Base-by-base conservation (phyloP, 2,329 filamentous ascomycete genomes). In the Botrytis galanthina region DNA sequence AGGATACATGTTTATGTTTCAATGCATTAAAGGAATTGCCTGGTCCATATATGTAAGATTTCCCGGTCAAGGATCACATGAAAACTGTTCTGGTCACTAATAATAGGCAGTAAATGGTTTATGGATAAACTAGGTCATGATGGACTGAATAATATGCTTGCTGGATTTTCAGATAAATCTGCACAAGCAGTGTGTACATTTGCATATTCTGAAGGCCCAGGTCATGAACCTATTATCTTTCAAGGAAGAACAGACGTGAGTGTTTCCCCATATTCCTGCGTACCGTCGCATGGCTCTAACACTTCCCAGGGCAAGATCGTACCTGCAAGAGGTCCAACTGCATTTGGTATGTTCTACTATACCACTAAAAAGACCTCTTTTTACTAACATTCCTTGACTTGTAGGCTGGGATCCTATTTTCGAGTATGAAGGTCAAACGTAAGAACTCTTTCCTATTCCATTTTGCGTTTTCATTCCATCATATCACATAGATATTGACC, bases 401-500 rank as follows among this genome's bases (percentile, higher is more conserved):
- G n/a, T 76, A 97, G 95, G 95, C 63, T 99, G 96, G 96, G 96
- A 99, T 82, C 90, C 96, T 3, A 92, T 97, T 76, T 99, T 99
- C 79, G 96, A 99, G 84, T 95, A 97, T 78, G 88, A 97, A 76
- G 95, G 95, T 60, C 86, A 93, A 83, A 99, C 96, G 85, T 81
- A 77, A 68, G 54, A 70, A 61, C 57, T 51, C 48, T 29, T 22
- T 57, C 64, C 67, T 51, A 46, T 76, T 78, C n/a, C 77, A 51
- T 32, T 42, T 57, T 68, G 29, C 16, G 18, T 42, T 18, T 39
- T 37, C 16, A 63, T 63, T 26, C 35, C 46, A 32, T 37, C 29
- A n/a, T 48, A 29, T 35, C 20, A 51, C 48, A 29, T 39, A 35
- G 37, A 22, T 57, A 63, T 22, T 62, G 35, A 71, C 32, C n/a